Evolutionary conservation across 768 basidiomycete genomes (phyloP), one percentile per base, ranked within the genome.

Genomic region (Fomitopsis pulvina): DNA sequence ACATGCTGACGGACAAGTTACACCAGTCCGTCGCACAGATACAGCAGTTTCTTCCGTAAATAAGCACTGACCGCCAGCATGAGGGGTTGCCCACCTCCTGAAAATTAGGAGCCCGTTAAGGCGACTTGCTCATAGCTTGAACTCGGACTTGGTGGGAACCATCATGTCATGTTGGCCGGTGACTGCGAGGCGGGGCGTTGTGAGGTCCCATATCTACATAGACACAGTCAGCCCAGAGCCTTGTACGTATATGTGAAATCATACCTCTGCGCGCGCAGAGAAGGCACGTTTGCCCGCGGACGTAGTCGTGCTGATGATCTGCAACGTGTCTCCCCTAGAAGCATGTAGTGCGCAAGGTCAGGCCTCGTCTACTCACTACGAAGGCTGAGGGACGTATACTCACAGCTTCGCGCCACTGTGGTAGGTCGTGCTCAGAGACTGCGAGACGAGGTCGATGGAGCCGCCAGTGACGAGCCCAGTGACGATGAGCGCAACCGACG

Each of bases 131-230:
- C 18, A 37, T 6, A 37, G 34, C 34, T 37, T 37, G 34, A 37
- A 5, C 4, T 37, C 34, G 34, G 34, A 37, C 34, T 18, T 37
- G 14, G 14, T 37, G 5, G 34, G 34, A 16, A 14, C 34, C 57
- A 58, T 58, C 52, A 55, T 58, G 30, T 53, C 51, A 30, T 58
- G 57, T 7, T 41, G 44, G 16, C 54, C 57, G 2, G 54, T 44
- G 14, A 52, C 51, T 20, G 50, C 54, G 22, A 58, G 42, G 11
- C 57, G 49, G 26, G 30, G 37, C 40, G 55, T 48, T 4, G 57
- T 58, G 12, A 48, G 37, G 24, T 58, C 53, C 57, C 57, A 58
- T 0, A 58, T 53, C 53, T 37, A 16, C 29, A 30, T 58, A 49
- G 18, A 28, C 39, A 28, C 46, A 25, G 38, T 21, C 24, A 9